phyloP scores from a whole-genome alignment of 2,329 filamentous ascomycete species.

The Claviceps humidiphila region DNA sequence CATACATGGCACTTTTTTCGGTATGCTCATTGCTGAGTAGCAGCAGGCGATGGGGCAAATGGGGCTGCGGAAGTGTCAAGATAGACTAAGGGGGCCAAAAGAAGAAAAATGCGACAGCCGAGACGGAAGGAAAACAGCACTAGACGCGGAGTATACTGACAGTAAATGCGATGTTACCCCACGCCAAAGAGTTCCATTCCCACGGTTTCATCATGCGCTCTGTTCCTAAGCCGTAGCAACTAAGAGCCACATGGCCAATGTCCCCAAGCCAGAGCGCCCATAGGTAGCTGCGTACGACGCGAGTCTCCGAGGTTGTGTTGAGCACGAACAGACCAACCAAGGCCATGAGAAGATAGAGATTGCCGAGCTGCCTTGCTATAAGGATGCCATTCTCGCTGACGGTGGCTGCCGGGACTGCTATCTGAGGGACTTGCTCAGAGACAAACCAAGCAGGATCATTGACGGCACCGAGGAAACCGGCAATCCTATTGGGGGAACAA shows the following conservation, averaged over 20 bases:
- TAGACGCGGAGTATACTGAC: conserved; percentile 23
- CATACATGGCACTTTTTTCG: neutral
- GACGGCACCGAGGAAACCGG: conserved; percentile 44
- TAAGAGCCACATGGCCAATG: conserved; percentile 52
- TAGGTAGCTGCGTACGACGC: conserved; percentile 54
- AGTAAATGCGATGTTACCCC: conserved; percentile 58
- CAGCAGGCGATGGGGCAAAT: neutral
- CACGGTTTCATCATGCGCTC: conserved; percentile 37
- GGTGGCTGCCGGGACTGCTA: conserved; percentile 15
- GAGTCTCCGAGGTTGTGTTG: conserved; percentile 49
- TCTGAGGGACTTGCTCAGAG: conserved; percentile 41
- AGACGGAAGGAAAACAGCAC: neutral
- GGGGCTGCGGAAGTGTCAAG: neutral
- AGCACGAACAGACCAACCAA: conserved; percentile 51
- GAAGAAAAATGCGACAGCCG: neutral
- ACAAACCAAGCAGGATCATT: conserved; percentile 49
- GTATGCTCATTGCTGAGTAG: neutral
- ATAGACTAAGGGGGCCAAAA: neutral
- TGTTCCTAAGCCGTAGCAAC: conserved; percentile 43
- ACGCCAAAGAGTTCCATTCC: conserved; percentile 57
- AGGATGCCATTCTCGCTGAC: conserved; percentile 35
- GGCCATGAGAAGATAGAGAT: conserved; percentile 53
- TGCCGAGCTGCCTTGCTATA: conserved; percentile 56
- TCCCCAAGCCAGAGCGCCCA: conserved; percentile 52
- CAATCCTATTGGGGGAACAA: conserved; percentile 30